A percentile compares a stretch with the other conserved stretches of the same genome.
phyloP scores from a whole-genome alignment of 208 protist species.

The Blastocrithidia nonstop region DNA sequence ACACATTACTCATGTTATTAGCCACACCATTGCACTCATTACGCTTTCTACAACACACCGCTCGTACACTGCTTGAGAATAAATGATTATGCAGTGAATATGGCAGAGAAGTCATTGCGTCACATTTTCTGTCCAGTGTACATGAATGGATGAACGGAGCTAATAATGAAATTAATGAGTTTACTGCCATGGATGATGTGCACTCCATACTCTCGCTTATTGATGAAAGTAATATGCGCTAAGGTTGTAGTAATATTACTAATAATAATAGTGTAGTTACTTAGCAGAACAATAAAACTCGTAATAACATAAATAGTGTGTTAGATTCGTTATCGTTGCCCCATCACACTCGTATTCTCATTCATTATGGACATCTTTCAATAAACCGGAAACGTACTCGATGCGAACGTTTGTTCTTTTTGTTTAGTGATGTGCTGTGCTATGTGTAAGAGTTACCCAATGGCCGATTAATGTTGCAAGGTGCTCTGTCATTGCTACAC shows the following conservation, averaged over 20 bases:
- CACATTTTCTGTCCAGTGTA: no score
- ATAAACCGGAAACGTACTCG: constrained; percentile 46
- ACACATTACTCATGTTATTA: no score
- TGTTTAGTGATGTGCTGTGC: constrained; percentile 72
- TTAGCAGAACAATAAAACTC: neutral
- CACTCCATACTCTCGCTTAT: no score
- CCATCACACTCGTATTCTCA: constrained; percentile 20
- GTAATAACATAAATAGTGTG: constrained; percentile 5
- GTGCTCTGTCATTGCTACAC: constrained; percentile 51
- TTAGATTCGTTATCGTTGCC: neutral
- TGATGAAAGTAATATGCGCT: constrained; percentile 5
- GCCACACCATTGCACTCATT: no score
- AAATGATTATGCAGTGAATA: no score
- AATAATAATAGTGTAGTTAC: constrained; percentile 2
- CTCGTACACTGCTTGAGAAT: no score
- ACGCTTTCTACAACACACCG: no score
- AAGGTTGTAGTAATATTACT: constrained; percentile 21
- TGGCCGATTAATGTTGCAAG: constrained; percentile 43
- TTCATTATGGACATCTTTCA: constrained; percentile 52
- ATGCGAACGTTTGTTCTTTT: constrained; percentile 59
- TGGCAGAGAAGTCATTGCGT: no score
- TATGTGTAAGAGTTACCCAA: constrained; percentile 66
- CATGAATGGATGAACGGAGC: no score
- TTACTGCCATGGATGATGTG: no score
- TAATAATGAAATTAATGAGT: no score